These are phyloP conservation scores for Termitomyces sp. DNA, from an alignment of 768 basidiomycete genomes.

Conservation along the genomic window DNA sequence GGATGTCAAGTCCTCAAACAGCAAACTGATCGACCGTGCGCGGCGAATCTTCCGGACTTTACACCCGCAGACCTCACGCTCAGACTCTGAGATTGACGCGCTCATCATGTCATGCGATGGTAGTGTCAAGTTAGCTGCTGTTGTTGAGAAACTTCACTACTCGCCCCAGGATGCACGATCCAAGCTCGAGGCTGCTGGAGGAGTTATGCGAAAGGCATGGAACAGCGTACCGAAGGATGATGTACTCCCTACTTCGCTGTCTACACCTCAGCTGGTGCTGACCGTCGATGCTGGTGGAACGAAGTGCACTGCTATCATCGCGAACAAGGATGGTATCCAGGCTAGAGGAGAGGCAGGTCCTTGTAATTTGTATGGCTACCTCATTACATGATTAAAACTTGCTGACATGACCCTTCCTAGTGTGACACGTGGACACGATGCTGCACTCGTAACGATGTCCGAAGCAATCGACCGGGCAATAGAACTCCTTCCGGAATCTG, in stretches of 20 bases:
- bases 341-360: constrained; percentile 21
- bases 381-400: too few relatives aligned
- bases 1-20: constrained; percentile 27
- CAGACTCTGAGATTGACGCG: constrained; percentile 24
- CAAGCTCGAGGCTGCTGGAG: constrained; percentile 16
- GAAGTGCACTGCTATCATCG: constrained; percentile 21
- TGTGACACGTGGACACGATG: constrained; percentile 22
- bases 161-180: constrained; percentile 14
- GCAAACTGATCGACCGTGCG: constrained; percentile 27
- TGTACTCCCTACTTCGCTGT: not conserved
- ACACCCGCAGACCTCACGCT: constrained; percentile 14
- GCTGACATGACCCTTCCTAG: constrained; percentile 7
- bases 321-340: constrained; percentile 16
- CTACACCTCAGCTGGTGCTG: constrained; percentile 13
- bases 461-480: constrained; percentile 13
- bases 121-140: constrained; percentile 29
- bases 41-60: constrained; percentile 27
- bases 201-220: constrained; percentile 20
- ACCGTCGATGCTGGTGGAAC: constrained; percentile 26
- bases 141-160: constrained; percentile 21
- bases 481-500: constrained; percentile 3
- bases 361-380: constrained; percentile 26
- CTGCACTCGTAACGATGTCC: constrained; percentile 18
- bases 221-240: not conserved
- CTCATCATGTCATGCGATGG: constrained; percentile 26